Percentiles rank a stretch among this genome's conserved stretches.
phyloP scores from a whole-genome alignment of 768 basidiomycete genomes.

The Auricularia sp. region DNA sequence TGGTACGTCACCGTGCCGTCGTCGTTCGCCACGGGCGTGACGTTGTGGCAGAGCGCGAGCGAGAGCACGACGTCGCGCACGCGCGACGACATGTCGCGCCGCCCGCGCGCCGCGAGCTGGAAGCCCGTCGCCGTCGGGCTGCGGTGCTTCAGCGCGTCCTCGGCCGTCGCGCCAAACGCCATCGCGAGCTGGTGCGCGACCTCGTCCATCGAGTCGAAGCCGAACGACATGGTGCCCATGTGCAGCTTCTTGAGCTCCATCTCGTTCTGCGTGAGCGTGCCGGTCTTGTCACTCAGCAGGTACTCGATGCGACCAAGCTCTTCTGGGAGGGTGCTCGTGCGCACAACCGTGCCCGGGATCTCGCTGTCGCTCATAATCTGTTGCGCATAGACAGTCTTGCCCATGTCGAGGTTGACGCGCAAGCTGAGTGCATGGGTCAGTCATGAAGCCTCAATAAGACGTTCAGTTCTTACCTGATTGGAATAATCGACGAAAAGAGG shows the following conservation, averaged over 20 bases:
- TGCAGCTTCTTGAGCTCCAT: constrained; percentile 99
- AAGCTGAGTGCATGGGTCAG: constrained; percentile 41
- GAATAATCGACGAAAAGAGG: constrained; percentile 96
- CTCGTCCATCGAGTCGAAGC: constrained; percentile 97
- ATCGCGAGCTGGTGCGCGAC: constrained; percentile 83
- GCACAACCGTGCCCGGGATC: constrained; percentile 90
- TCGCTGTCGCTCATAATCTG: constrained; percentile 90
- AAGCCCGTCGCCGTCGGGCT: constrained; percentile 50
- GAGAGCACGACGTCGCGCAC: constrained; percentile 88
- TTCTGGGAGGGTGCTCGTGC: constrained; percentile 95
- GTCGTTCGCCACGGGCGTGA: constrained; percentile 90
- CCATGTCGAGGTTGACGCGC: constrained; percentile 99
- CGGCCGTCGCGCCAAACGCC: constrained; percentile 61
- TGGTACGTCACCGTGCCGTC: constrained; percentile 94
- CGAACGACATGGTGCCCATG: constrained; percentile 97
- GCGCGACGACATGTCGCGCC: constrained; percentile 89
- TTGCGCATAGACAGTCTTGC: constrained; percentile 94
- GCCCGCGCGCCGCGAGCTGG: constrained; percentile 74
- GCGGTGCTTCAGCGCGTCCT: constrained; percentile 21
- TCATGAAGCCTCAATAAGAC: not conserved
- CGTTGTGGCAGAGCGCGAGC: constrained; percentile 93
- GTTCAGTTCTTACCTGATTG: constrained; percentile 66
- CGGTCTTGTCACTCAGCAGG: constrained; percentile 94
- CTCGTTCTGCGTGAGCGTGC: constrained; percentile 95
- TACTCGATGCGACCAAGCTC: constrained; percentile 94